Base-by-base conservation (phyloP, 352 stramenopile species). In the Phytophthora constricta region DNA sequence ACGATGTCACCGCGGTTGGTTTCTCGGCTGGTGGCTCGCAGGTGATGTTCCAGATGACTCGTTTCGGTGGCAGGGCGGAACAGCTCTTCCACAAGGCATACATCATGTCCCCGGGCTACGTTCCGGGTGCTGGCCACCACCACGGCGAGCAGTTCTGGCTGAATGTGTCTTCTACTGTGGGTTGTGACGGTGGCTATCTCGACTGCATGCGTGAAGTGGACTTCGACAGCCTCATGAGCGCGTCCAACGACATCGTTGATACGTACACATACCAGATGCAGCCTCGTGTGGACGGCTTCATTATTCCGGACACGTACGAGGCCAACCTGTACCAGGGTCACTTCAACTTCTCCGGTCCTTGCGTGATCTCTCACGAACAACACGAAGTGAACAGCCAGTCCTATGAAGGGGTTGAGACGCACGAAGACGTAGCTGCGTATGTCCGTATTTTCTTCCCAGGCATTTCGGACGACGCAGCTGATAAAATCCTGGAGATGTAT, bases 1-100 rank as follows among this genome's bases (percentile, higher is more conserved):
- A 62, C 23, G 64, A 82, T 23, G 51, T 82, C 4, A 82, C 74
- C 11, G 74, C 70, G 0, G 45, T 70, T 23, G 74, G 74, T 0
- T 70, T 71, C 43, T 75, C 67, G 3, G 67, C 67, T 4, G 67
- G 67, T 4, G 67, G 55, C 11, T 75, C 67, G 22, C 61, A 70
- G 28, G 42, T 71, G 17, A 4, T 67, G 26, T 71, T 75, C 45
- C 67, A 71, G 51, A 68, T 71, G 67, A 75, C 67, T 9, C 61
- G 67, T 8, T 68, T 70, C 39, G 67, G 61, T 9, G 67, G 67
- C 13, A 70, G 62, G 16, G 60, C 67, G 9, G 48, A 43, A 47
- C 51, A 63, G 25, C 53, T 75, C 11, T 75, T 75, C 51, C 25
- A 71, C 9, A 75, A 75, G 51, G 67, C 62, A 10, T 75, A 68